These are phyloP conservation scores for Hordeum marinum DNA, from an alignment of 176 grass and related monocot species.

Conservation along the genomic window DNA sequence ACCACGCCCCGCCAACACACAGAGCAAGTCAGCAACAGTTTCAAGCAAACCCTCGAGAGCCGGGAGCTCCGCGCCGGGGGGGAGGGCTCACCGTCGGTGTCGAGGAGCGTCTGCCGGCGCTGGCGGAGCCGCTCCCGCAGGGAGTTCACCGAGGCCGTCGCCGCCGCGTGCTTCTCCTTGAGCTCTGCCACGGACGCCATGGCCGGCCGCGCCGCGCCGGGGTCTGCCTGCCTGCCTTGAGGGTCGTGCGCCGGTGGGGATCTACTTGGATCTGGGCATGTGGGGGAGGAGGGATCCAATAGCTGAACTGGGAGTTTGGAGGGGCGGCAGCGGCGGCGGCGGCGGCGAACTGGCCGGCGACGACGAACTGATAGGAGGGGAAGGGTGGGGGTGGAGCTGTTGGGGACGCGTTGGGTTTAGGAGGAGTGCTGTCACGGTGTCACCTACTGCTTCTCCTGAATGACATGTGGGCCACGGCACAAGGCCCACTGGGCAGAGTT, in stretches of 20 bases:
- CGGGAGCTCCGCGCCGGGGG: not conserved
- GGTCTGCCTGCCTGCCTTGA: not conserved
- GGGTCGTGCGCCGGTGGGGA: not conserved
- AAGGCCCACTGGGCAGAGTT: not conserved
- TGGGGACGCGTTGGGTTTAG: constrained; percentile 20
- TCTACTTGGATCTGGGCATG: constrained; percentile 10
- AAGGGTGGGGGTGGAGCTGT: not conserved
- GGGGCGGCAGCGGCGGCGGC: not conserved
- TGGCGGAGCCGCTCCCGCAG: constrained; percentile 71
- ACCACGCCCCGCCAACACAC: not conserved
- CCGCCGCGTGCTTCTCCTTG: constrained; percentile 72
- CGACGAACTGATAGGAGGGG: not conserved
- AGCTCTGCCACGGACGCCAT: constrained; percentile 89
- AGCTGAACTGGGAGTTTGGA: not conserved
- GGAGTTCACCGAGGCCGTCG: constrained; percentile 65
- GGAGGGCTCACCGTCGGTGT: constrained; percentile 65
- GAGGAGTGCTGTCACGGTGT: not conserved
- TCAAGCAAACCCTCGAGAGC: not conserved
- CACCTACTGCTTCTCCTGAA: not conserved
- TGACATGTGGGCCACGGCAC: not conserved
- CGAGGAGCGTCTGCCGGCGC: constrained; percentile 70
- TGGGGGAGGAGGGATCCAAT: not conserved
- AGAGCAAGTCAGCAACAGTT: constrained; percentile 12
- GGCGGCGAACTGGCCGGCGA: not conserved
- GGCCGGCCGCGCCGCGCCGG: not conserved